A percentile compares a stretch with the other conserved stretches of the same genome.
Conservation (phyloP, 768 basidiomycete species). For the Lanmaoa pseudosensibilis region DNA sequence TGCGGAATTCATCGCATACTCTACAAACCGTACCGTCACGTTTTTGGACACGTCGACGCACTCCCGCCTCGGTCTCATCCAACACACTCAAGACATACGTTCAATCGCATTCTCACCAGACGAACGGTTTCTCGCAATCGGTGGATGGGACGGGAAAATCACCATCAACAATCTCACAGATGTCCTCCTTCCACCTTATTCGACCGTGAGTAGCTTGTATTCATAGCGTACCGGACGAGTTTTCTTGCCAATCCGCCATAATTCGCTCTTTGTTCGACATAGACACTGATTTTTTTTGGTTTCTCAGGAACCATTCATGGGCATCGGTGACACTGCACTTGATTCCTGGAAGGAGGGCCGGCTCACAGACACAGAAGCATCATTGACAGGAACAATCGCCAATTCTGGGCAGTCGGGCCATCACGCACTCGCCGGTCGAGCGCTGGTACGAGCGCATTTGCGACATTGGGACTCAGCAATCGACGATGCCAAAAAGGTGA, state of each 20-base stretch:
- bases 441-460: slow-evolving; percentile 6
- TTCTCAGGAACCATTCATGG: neutral
- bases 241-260: neutral
- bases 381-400: neutral
- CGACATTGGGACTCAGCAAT: slow-evolving; percentile 1
- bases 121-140: neutral
- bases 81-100: neutral
- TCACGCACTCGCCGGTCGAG: slow-evolving; percentile 1
- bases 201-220: neutral
- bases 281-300: rapidly evolving
- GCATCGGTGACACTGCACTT: neutral
- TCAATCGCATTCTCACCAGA: slow-evolving; percentile 1
- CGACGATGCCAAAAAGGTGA: slow-evolving; percentile 5
- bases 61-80: neutral
- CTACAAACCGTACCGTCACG: neutral
- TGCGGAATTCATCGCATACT: neutral
- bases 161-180: neutral
- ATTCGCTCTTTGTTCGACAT: rapidly evolving
- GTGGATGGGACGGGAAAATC: neutral
- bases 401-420: neutral
- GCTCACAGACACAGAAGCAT: neutral
- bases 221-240: neutral
- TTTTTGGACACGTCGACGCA: slow-evolving; percentile 1
- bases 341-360: neutral
- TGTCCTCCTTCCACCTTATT: neutral